Conservation (phyloP, 2,329 filamentous ascomycete species). For the Phialocephala subalpina region DNA sequence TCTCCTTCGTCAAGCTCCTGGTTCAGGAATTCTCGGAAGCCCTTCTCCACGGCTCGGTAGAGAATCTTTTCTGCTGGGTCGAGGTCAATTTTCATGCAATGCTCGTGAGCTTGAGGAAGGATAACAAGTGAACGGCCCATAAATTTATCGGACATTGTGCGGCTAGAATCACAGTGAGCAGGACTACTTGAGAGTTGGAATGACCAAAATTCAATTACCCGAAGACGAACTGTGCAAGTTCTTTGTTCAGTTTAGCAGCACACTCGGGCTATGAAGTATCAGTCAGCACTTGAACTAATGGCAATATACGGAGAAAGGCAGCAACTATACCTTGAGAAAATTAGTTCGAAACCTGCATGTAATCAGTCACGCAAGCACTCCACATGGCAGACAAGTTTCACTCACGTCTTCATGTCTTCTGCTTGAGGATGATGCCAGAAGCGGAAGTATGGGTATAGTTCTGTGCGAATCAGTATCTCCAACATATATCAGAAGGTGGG, state of each 20-base stretch:
- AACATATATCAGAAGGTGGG: neutral
- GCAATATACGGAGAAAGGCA: too few relatives aligned
- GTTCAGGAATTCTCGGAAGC: neutral
- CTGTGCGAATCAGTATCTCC: neutral
- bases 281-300: too few relatives aligned
- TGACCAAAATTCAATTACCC: too few relatives aligned
- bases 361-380: too few relatives aligned
- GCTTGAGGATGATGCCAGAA: neutral
- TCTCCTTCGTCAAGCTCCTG: neutral
- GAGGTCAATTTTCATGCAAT: neutral
- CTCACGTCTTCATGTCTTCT: neutral
- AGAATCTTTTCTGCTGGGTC: neutral
- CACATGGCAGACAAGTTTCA: too few relatives aligned
- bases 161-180: neutral
- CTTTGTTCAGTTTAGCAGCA: too few relatives aligned
- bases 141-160: neutral
- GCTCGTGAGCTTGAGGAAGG: neutral
- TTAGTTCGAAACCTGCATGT: too few relatives aligned
- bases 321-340: too few relatives aligned
- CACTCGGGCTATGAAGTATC: too few relatives aligned
- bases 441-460: neutral
- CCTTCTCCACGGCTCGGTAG: neutral
- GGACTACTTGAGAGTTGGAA: too few relatives aligned
- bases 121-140: neutral
- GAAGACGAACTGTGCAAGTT: too few relatives aligned